Percentiles rank a stretch among this genome's conserved stretches.
Conservation (phyloP, 2,329 filamentous ascomycete species). For the Alternaria sp. region DNA sequence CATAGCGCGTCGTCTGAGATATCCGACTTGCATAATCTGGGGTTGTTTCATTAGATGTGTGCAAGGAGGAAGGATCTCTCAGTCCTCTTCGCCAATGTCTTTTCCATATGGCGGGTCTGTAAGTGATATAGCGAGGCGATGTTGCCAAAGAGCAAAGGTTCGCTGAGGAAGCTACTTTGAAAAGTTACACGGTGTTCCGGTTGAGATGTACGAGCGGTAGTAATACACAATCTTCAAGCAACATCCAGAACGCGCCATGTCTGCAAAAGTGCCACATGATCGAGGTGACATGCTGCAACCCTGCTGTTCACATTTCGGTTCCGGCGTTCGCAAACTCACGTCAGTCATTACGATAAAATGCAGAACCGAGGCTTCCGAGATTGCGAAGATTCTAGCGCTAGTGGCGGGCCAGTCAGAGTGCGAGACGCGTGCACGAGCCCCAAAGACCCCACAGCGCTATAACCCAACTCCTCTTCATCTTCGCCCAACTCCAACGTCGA, state of each 20-base stretch:
- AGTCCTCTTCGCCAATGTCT: slow-evolving; percentile 21
- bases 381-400: slow-evolving; percentile 17
- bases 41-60: slow-evolving; percentile 34
- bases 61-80: slow-evolving; percentile 53
- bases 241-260: neutral
- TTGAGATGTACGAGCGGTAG: slow-evolving; percentile 11
- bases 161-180: slow-evolving; percentile 48
- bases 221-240: slow-evolving; percentile 9
- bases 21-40: slow-evolving; percentile 51
- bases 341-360: neutral
- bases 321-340: neutral
- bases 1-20: slow-evolving; percentile 48
- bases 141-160: slow-evolving; percentile 20
- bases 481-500: slow-evolving; percentile 16
- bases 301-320: neutral
- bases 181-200: slow-evolving; percentile 39
- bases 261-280: neutral
- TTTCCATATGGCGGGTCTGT: slow-evolving; percentile 9
- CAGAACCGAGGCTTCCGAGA: slow-evolving; percentile 9
- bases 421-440: slow-evolving; percentile 11
- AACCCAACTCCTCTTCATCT: slow-evolving; percentile 25
- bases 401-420: slow-evolving; percentile 2
- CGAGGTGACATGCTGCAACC: neutral
- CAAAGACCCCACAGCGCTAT: slow-evolving; percentile 11
- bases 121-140: slow-evolving; percentile 44